These are phyloP conservation scores for Xerocomus amazonicus DNA, from an alignment of 1,284 basidiomycete species.

Conservation along the genomic window DNA sequence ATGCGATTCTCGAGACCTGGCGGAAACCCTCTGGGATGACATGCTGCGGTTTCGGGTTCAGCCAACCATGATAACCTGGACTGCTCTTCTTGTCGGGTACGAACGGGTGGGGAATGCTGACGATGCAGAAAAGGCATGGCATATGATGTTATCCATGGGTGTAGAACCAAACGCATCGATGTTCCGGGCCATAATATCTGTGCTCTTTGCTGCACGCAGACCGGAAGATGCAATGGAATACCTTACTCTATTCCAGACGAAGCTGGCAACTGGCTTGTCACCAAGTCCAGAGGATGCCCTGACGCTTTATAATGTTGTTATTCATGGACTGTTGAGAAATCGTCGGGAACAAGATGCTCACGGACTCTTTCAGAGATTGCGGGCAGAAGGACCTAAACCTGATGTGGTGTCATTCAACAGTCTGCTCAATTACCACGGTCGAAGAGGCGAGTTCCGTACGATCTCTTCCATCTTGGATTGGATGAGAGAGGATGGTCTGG, in stretches of 20 bases:
- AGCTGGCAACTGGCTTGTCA: conserved; percentile 21
- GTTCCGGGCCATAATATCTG: conserved; percentile 60
- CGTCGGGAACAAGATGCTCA: conserved; percentile 43
- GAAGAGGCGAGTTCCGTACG: conserved; percentile 54
- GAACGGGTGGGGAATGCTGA: conserved; percentile 44
- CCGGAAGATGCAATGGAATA: conserved; percentile 45
- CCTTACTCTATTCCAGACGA: conserved; percentile 38
- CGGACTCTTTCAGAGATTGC: conserved; percentile 48
- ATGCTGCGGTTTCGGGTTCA: conserved; percentile 46
- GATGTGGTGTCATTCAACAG: conserved; percentile 79
- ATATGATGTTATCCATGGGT: conserved; percentile 50
- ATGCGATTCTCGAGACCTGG: conserved; percentile 50
- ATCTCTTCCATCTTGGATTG: conserved; percentile 54
- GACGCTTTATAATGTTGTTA: conserved; percentile 59
- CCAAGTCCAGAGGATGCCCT: conserved; percentile 28
- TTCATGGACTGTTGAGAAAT: conserved; percentile 56
- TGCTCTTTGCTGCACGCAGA: conserved; percentile 47
- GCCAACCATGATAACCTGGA: conserved; percentile 57
- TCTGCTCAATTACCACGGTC: conserved; percentile 62
- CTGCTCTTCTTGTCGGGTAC: conserved; percentile 60
- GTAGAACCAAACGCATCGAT: conserved; percentile 52
- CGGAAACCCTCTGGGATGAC: conserved; percentile 61
- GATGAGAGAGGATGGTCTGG: conserved; percentile 50
- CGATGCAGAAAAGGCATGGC: conserved; percentile 54
- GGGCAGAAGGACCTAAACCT: conserved; percentile 50